phyloP scores from a whole-genome alignment of 78 protist genomes.

The Capsaspora owczarzaki region DNA sequence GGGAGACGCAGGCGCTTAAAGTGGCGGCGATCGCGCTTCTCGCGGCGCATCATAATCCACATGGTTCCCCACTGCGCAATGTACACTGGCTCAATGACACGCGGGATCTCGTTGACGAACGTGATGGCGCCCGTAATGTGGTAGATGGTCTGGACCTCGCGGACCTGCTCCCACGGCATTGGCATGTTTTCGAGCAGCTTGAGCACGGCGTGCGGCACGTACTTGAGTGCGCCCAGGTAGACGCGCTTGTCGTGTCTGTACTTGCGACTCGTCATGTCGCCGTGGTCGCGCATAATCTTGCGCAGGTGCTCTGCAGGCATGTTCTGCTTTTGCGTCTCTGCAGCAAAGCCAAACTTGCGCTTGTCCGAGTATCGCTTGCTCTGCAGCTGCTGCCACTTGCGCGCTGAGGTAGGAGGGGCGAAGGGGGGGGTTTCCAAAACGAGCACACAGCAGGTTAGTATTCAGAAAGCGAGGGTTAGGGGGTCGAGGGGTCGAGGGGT shows the following conservation, averaged over 20 bases:
- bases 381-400: conserved; percentile 80
- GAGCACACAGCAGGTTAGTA: too few relatives aligned
- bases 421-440: too few relatives aligned
- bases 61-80: conserved; percentile 98
- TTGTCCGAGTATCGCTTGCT: conserved; percentile 76
- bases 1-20: conserved; percentile 97
- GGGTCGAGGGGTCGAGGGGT: too few relatives aligned
- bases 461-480: too few relatives aligned
- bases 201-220: conserved; percentile 94
- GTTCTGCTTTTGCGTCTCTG: conserved; percentile 77
- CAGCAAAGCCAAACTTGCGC: conserved; percentile 81
- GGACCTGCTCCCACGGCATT: conserved; percentile 94
- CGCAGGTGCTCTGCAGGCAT: conserved; percentile 98
- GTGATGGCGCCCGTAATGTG: conserved; percentile 99
- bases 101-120: conserved; percentile 96
- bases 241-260: conserved; percentile 94
- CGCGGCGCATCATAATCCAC: conserved; percentile 99
- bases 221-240: conserved; percentile 97
- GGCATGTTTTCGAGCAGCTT: conserved; percentile 99
- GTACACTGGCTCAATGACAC: conserved; percentile 96
- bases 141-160: conserved; percentile 87
- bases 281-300: conserved; percentile 95
- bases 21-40: conserved; percentile 96
- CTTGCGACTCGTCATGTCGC: conserved; percentile 88
- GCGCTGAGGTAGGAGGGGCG: too few relatives aligned